Evolutionary conservation across 1,284 basidiomycete species (phyloP), one percentile per base, ranked within the genome.

Genomic region (Pseudozyma hubeiensis): DNA sequence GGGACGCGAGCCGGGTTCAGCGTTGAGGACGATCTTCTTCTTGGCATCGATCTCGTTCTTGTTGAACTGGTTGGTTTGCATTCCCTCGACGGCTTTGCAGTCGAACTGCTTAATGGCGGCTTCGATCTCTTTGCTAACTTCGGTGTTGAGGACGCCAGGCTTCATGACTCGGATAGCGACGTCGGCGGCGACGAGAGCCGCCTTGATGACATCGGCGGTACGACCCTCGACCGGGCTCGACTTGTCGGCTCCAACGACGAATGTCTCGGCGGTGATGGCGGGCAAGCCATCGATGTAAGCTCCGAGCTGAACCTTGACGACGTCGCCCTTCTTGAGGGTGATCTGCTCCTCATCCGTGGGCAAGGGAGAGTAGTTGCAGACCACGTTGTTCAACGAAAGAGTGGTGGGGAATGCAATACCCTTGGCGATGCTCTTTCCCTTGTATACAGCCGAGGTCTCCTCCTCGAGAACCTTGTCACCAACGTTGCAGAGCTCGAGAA

Each of bases 211-310:
- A 83, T 98, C 94, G 50, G 95, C 96, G 31, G 90, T 90, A 64
- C 90, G 87, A 53, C 93, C 96, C 11, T 91, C 93, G 33, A 92
- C 91, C 16, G 93, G 92, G 69, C 88, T 87, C 57, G 90, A 89
- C 49, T 92, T 90, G 51, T 93, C 92, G 43, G 98, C 90, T 30
- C 82, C 81, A 4, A 83, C 71, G 33, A 84, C 82, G 31, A 84
- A 65, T 0, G 82, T 98, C 87, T 99, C 96, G 62, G 93, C 96
- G 81, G 89, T 89, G 84, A 95, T 89, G 59, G 92, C 89, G 24
- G 93, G 92, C 84, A 91, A 94, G 19, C 85, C 96, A 85, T 99
- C 96, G 85, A 99, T 95, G 85, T 98, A 96, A 37, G 95, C 93
- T 64, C 96, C 96, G 71, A 97, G 87, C 86, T 96, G 93, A 74